Conservation (phyloP, 345 rosid genomes). For the Capsella bursapastoris region DNA sequence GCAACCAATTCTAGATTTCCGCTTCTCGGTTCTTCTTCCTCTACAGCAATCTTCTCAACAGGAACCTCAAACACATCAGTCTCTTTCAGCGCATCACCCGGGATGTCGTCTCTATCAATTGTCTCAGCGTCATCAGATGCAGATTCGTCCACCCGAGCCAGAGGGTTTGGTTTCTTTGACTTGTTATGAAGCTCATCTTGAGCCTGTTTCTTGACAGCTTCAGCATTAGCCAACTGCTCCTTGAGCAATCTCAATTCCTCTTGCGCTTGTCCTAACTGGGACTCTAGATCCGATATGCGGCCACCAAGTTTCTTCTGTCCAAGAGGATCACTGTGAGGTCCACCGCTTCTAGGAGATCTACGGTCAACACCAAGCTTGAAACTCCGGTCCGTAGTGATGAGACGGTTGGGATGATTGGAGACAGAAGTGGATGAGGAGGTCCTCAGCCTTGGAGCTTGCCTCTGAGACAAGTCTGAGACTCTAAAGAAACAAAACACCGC, state of each 20-base stretch:
- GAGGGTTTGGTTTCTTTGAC: slow-evolving; percentile 48
- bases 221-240: slow-evolving; percentile 74
- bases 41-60: slow-evolving; percentile 51
- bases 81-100: slow-evolving; percentile 55
- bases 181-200: slow-evolving; percentile 61
- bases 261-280: slow-evolving; percentile 96
- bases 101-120: slow-evolving; percentile 49
- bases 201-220: slow-evolving; percentile 85
- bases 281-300: slow-evolving; percentile 81
- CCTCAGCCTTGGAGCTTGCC: slow-evolving; percentile 75
- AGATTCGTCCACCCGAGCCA: slow-evolving; percentile 27
- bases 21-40: slow-evolving; percentile 39
- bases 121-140: slow-evolving; percentile 40
- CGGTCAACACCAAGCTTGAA: slow-evolving; percentile 69
- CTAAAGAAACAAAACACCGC: slow-evolving; percentile 23
- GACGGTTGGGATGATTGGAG: slow-evolving; percentile 55
- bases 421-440: slow-evolving; percentile 66
- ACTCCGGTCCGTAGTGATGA: slow-evolving; percentile 63
- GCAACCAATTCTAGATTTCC: slow-evolving; percentile 38
- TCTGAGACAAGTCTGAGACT: slow-evolving; percentile 73
- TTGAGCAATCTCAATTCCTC: slow-evolving; percentile 77
- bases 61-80: slow-evolving; percentile 80
- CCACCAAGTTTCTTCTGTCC: slow-evolving; percentile 84
- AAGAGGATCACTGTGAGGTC: slow-evolving; percentile 60
- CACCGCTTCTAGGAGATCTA: slow-evolving; percentile 72